phyloP scores from a whole-genome alignment of 306 rosid genomes.

The Malus orientalis region DNA sequence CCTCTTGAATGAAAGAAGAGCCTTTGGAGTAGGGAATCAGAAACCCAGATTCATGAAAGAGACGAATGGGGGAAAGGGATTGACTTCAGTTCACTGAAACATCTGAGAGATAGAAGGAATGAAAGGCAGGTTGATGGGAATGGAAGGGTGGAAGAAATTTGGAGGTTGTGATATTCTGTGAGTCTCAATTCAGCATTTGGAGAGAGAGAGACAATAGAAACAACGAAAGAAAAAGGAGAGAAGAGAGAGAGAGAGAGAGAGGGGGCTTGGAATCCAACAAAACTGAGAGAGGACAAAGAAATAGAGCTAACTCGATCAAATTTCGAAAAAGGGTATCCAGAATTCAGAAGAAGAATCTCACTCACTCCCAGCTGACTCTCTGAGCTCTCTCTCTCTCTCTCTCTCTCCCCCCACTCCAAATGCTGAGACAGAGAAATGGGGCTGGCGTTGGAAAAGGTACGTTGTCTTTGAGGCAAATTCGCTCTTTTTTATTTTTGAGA shows the following conservation, averaged over 20 bases:
- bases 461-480: constrained; percentile 5
- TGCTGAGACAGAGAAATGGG: background rate
- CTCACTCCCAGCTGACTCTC: constrained; percentile 3
- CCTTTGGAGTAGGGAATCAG: constrained; percentile 10
- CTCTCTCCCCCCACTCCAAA: constrained; percentile 1
- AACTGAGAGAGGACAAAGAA: constrained; percentile 54
- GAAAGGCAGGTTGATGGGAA: constrained; percentile 4
- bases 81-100: constrained; percentile 1
- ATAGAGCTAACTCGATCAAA: constrained; percentile 46
- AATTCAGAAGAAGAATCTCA: constrained; percentile 2
- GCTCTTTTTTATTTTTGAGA: constrained; percentile 5
- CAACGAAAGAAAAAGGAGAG: constrained; percentile 7
- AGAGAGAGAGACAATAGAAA: constrained; percentile 1
- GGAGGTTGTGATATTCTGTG: constrained; percentile 29
- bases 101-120: background rate
- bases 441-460: background rate
- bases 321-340: constrained; percentile 40
- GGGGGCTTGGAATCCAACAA: constrained; percentile 55
- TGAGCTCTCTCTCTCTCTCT: constrained; percentile 24
- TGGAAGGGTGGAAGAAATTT: constrained; percentile 26
- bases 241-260: constrained; percentile 19
- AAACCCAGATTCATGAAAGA: constrained; percentile 21
- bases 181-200: constrained; percentile 22
- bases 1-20: background rate
- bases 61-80: background rate